phyloP scores from a whole-genome alignment of 2,329 filamentous ascomycete species.

The Monascus ruber region DNA sequence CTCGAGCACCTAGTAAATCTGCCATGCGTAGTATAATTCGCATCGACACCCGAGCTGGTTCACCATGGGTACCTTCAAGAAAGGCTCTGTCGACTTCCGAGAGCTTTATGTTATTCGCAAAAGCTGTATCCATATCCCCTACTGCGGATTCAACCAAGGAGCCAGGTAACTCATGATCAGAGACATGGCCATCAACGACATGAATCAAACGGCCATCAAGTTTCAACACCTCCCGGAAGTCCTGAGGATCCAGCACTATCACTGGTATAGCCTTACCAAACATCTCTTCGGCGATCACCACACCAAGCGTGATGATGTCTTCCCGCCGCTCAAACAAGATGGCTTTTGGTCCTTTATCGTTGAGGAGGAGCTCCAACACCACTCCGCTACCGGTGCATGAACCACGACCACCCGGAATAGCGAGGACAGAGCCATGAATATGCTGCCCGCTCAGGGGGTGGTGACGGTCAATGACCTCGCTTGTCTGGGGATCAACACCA shows the following conservation, averaged over 20 bases:
- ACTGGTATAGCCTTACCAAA: slow-evolving; percentile 33
- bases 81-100: slow-evolving; percentile 12
- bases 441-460: slow-evolving; percentile 28
- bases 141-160: not conserved
- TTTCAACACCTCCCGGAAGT: slow-evolving; percentile 6
- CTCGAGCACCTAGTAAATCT: slow-evolving; percentile 18
- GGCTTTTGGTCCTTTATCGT: slow-evolving; percentile 25
- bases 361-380: slow-evolving; percentile 36
- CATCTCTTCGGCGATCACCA: slow-evolving; percentile 33
- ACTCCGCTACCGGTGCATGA: slow-evolving; percentile 38
- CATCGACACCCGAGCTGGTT: slow-evolving; percentile 27
- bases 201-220: not conserved
- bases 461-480: slow-evolving; percentile 34
- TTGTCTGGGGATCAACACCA: slow-evolving; percentile 31
- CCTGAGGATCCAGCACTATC: slow-evolving; percentile 12
- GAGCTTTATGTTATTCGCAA: slow-evolving; percentile 7
- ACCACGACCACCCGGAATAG: slow-evolving; percentile 36
- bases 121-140: too few relatives aligned
- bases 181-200: not conserved
- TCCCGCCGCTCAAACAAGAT: slow-evolving; percentile 34
- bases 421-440: slow-evolving; percentile 27
- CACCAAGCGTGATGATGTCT: slow-evolving; percentile 36
- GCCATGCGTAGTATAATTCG: slow-evolving; percentile 29
- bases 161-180: not conserved
- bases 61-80: slow-evolving; percentile 20